Evolutionary conservation across 768 basidiomycete species (phyloP).

Genomic region (Tylopilus rubrobrunneus): DNA sequence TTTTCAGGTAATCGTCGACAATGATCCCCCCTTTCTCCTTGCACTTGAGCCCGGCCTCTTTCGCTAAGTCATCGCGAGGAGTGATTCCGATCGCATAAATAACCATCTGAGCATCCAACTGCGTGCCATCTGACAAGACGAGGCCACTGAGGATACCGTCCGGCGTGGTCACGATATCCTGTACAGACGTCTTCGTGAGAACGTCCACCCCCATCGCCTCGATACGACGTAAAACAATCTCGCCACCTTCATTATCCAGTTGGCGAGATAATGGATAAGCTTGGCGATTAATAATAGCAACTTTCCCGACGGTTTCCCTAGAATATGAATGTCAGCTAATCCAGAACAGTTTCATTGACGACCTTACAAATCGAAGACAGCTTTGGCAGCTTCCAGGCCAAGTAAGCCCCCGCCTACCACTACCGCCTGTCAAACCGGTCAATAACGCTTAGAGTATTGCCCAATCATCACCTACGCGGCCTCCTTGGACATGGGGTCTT

Average conservation of each 20-base stretch:
- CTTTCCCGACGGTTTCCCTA: slow-evolving; percentile 38
- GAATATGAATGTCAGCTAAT: neutral
- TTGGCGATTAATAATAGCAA: slow-evolving; percentile 51
- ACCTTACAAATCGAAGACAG: slow-evolving; percentile 52
- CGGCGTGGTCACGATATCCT: slow-evolving; percentile 36
- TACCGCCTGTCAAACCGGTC: neutral
- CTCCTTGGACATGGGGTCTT: slow-evolving; percentile 36
- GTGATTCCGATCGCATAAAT: slow-evolving; percentile 69
- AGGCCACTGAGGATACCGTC: slow-evolving; percentile 45
- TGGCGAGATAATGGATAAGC: slow-evolving; percentile 55
- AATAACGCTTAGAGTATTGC: too few species aligned
- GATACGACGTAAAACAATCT: slow-evolving; percentile 58
- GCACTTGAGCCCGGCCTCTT: slow-evolving; percentile 47
- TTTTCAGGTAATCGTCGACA: slow-evolving; percentile 54
- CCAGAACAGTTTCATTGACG: neutral
- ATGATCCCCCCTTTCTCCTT: slow-evolving; percentile 50
- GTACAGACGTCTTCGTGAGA: slow-evolving; percentile 39
- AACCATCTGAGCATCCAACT: slow-evolving; percentile 48
- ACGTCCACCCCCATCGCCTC: slow-evolving; percentile 57
- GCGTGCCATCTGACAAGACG: slow-evolving; percentile 43
- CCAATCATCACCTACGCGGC: slow-evolving; percentile 14
- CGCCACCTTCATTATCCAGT: slow-evolving; percentile 53
- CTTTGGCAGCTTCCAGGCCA: slow-evolving; percentile 74
- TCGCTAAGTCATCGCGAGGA: slow-evolving; percentile 66
- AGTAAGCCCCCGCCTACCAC: slow-evolving; percentile 71